Percentiles rank a stretch among this genome's conserved stretches.
Evolutionary conservation across 768 basidiomycete genomes (phyloP).

Genomic region (Pulveroboletus frians): DNA sequence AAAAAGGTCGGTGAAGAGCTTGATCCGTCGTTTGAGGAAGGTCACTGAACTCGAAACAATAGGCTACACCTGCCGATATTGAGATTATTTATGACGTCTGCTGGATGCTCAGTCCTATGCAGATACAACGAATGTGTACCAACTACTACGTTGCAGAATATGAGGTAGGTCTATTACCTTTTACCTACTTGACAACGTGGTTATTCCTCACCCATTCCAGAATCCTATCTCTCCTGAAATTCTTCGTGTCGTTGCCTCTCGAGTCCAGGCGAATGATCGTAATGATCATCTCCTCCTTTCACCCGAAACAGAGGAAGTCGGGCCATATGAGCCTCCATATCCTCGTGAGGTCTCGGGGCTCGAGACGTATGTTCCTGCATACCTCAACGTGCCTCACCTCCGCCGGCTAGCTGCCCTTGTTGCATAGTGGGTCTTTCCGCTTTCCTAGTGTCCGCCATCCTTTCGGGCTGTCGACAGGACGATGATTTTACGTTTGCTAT

Average conservation of each 20-base stretch:
- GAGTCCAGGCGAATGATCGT: slow-evolving; percentile 93
- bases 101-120: slow-evolving; percentile 99
- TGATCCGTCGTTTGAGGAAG: slow-evolving; percentile 3
- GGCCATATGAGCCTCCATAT: slow-evolving; percentile 88
- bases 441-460: neutral
- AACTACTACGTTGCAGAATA: slow-evolving; percentile 99
- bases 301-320: slow-evolving; percentile 96
- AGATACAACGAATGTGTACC: slow-evolving; percentile 98
- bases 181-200: neutral
- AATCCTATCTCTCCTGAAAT: slow-evolving; percentile 98
- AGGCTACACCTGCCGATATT: slow-evolving; percentile 93
- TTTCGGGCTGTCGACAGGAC: neutral
- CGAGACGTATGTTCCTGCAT: slow-evolving; percentile 94
- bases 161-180: slow-evolving; percentile 54
- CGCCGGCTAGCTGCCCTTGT: slow-evolving; percentile 84
- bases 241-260: slow-evolving; percentile 89
- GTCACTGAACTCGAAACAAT: slow-evolving; percentile 2
- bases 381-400: slow-evolving; percentile 84
- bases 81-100: slow-evolving; percentile 99
- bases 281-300: slow-evolving; percentile 94
- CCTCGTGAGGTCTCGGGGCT: slow-evolving; percentile 93
- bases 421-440: slow-evolving; percentile 40
- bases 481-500: slow-evolving; percentile 6
- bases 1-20: slow-evolving; percentile 69
- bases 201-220: slow-evolving; percentile 35